Conservation (phyloP, 805 yeast species). For the Kodamaea jinghongensis region DNA sequence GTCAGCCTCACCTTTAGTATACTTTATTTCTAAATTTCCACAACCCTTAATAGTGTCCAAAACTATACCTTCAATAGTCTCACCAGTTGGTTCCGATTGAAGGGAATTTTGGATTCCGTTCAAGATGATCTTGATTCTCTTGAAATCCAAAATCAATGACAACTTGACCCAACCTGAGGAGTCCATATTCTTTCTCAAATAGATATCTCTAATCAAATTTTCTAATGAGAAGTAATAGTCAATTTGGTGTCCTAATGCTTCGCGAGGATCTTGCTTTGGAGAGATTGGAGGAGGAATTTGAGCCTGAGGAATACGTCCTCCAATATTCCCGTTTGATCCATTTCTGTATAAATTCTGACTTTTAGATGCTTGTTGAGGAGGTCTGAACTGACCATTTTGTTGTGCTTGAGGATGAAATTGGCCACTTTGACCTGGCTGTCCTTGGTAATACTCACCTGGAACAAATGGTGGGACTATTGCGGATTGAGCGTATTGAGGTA, state of each 20-base stretch:
- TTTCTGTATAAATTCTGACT: constrained; percentile 13
- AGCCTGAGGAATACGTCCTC: constrained; percentile 10
- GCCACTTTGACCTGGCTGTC: constrained; percentile 2
- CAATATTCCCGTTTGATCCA: constrained; percentile 16
- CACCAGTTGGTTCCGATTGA: constrained; percentile 21
- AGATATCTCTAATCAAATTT: constrained; percentile 82
- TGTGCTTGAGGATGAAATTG: constrained; percentile 8
- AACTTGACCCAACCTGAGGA: constrained; percentile 70
- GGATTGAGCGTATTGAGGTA: no score
- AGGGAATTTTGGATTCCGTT: constrained; percentile 37
- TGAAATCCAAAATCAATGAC: constrained; percentile 60
- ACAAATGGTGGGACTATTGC: no score
- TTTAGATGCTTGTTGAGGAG: no score
- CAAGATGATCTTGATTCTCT: constrained; percentile 63
- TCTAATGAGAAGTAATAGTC: constrained; percentile 90
- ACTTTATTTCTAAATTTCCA: constrained; percentile 48
- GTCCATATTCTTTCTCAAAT: constrained; percentile 78
- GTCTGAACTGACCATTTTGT: constrained; percentile 1
- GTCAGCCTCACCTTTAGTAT: constrained; percentile 24
- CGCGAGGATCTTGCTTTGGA: constrained; percentile 44
- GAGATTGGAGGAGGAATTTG: constrained; percentile 45
- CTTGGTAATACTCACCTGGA: no score
- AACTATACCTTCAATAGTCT: constrained; percentile 28
- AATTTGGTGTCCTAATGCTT: constrained; percentile 57
- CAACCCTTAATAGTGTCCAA: constrained; percentile 55